Evolutionary conservation across 371 early-diverging fungal species (phyloP).

Genomic region (Rhizopus arrhizus): DNA sequence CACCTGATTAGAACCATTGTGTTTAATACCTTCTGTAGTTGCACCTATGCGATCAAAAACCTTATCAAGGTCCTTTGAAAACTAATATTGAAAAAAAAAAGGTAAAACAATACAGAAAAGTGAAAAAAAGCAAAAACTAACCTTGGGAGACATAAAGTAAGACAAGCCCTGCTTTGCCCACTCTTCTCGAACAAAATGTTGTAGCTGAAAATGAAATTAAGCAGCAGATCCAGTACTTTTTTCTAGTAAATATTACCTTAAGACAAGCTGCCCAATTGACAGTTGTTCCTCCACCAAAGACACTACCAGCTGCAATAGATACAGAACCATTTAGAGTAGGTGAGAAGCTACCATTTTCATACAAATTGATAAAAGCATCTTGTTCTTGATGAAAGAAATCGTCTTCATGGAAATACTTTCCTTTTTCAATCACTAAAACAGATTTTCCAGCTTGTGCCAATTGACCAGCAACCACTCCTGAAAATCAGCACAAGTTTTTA

Average conservation of each 20-base stretch:
- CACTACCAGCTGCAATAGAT: slow-evolving; percentile 46
- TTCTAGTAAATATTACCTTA: slow-evolving; percentile 34
- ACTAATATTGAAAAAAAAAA: slow-evolving; percentile 14
- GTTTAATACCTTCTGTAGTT: slow-evolving; percentile 51
- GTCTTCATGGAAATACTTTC: slow-evolving; percentile 52
- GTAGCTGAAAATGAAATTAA: slow-evolving; percentile 35
- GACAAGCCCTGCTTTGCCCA: slow-evolving; percentile 70
- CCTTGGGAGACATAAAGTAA: slow-evolving; percentile 53
- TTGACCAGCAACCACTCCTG: slow-evolving; percentile 64
- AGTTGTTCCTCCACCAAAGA: slow-evolving; percentile 71
- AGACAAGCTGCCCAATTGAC: slow-evolving; percentile 65
- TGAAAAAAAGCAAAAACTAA: slow-evolving; percentile 2
- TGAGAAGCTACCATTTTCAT: slow-evolving; percentile 44
- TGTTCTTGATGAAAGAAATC: slow-evolving; percentile 54
- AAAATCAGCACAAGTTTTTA: background rate
- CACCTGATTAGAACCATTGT: slow-evolving; percentile 65
- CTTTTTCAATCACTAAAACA: slow-evolving; percentile 75
- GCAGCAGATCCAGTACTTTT: background rate
- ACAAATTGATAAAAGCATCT: slow-evolving; percentile 43
- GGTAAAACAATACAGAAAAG: background rate
- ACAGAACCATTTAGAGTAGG: slow-evolving; percentile 45
- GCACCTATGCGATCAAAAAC: slow-evolving; percentile 64
- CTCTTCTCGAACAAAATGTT: slow-evolving; percentile 68
- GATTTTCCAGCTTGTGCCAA: slow-evolving; percentile 62
- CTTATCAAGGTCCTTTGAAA: slow-evolving; percentile 51